These are phyloP conservation scores for rapeseed (Brassica napus) DNA, from an alignment of 345 rosid genomes.

Conservation along the genomic window DNA sequence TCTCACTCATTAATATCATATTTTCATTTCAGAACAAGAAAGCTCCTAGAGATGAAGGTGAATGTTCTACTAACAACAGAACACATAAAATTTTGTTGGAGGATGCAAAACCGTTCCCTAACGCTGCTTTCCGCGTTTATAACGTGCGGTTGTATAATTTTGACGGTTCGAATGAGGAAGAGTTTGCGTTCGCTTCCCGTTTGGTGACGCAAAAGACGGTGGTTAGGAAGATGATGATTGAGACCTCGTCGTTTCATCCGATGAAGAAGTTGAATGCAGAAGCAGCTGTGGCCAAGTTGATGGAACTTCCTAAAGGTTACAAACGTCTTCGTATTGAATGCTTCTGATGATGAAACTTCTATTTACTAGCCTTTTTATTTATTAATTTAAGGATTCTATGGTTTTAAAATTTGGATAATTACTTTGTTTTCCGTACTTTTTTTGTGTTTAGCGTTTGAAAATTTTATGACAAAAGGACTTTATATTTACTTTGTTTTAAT, in stretches of 20 bases:
- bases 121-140: background rate
- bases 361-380: background rate
- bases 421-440: too few relatives aligned
- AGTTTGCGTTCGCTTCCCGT: slow-evolving; percentile 9
- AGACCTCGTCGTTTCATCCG: slow-evolving; percentile 5
- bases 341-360: slow-evolving; percentile 1
- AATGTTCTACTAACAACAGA: background rate
- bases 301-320: background rate
- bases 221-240: slow-evolving; percentile 2
- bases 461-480: too few relatives aligned
- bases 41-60: background rate
- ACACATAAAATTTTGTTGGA: too few relatives aligned
- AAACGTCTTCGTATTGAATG: background rate
- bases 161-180: background rate
- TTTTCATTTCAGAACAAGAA: background rate
- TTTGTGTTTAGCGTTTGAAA: too few relatives aligned
- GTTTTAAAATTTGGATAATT: too few relatives aligned
- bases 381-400: too few relatives aligned
- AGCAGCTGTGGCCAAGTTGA: slow-evolving; percentile 4
- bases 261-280: background rate
- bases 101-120: background rate
- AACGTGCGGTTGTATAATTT: slow-evolving; percentile 6
- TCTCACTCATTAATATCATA: background rate
- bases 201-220: slow-evolving; percentile 17
- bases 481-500: too few relatives aligned